phyloP scores from a whole-genome alignment of 768 basidiomycete species.

The Naganishia antarctica region DNA sequence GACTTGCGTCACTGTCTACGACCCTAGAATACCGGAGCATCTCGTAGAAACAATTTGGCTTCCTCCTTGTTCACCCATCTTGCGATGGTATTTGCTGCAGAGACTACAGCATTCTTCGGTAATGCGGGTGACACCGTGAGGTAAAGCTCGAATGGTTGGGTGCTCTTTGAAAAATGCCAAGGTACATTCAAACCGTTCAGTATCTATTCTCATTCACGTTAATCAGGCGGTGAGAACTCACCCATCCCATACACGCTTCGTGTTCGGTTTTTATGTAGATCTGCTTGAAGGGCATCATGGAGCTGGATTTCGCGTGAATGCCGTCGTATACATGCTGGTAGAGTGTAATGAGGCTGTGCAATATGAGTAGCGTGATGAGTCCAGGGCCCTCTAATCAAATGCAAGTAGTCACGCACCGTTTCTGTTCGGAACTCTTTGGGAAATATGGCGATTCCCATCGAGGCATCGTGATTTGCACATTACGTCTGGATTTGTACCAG shows the following conservation, averaged over 20 bases:
- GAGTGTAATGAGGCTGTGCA: slow-evolving; percentile 66
- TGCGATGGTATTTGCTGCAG: slow-evolving; percentile 81
- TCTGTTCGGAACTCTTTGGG: not conserved
- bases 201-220: too few species aligned
- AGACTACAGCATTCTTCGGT: slow-evolving; percentile 80
- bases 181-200: not conserved
- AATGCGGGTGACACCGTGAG: slow-evolving; percentile 71
- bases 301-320: slow-evolving; percentile 83
- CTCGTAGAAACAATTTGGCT: slow-evolving; percentile 68
- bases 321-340: slow-evolving; percentile 85
- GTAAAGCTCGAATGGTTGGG: slow-evolving; percentile 89
- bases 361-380: not conserved
- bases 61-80: slow-evolving; percentile 92
- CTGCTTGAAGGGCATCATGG: slow-evolving; percentile 68
- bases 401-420: slow-evolving; percentile 6
- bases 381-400: not conserved
- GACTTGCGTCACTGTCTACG: not conserved
- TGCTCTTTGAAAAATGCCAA: slow-evolving; percentile 60
- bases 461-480: slow-evolving; percentile 85
- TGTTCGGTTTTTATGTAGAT: slow-evolving; percentile 79
- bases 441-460: slow-evolving; percentile 51
- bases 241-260: slow-evolving; percentile 93
- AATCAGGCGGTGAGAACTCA: slow-evolving; percentile 51
- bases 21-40: slow-evolving; percentile 80
- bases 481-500: slow-evolving; percentile 80